Base-by-base conservation (phyloP, 2,329 filamentous ascomycete species). In the Aspergillus luchuensis region DNA sequence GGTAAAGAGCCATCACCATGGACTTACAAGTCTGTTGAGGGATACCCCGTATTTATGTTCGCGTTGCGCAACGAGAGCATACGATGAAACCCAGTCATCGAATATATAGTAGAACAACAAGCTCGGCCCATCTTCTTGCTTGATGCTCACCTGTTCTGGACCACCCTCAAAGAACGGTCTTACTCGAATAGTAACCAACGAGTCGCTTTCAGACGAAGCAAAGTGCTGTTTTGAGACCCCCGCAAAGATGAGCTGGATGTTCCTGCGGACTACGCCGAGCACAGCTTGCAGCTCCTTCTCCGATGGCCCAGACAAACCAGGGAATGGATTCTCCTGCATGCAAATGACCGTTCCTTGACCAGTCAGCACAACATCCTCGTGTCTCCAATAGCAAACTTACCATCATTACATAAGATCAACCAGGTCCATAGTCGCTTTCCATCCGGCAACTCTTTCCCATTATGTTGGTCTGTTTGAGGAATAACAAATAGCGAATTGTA, bases 61-160 rank as follows among this genome's bases (percentile, higher is more conserved):
- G 56, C 82, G 80, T 21, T 83, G 81, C 3, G 85, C 83, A 50
- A 89, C 82, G 10, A 89, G 77, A 38, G 81, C 81, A 69, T 87
- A 88, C 55, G 83, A 87, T 10, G 85, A 85, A 54, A 84, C 81
- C 86, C 86, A 89, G 69, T 89, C 87, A 69, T 89, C 87, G 67
- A 89, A 89, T 2, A 89, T 79, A 70, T 88, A 89, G 68, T 88
- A 89, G 70, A 89, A 87, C 2, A 89, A 75, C n/a, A 89, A 68
- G 33, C 85, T 86, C 0, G 86, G 82, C 0, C 83, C 81, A 63
- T 88, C 85, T 2, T 81, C 72, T 47, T 74, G 72, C 28, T 73
- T 73, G 55, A 75, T 77, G 52, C 64, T 80, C 6, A 77, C 69
- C 61, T 73, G 66, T 39, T 76, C 68, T 21, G 71, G 67, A 50